Conservation (phyloP, 2,329 filamentous ascomycete species). For the Aspergillus chevalieri region DNA sequence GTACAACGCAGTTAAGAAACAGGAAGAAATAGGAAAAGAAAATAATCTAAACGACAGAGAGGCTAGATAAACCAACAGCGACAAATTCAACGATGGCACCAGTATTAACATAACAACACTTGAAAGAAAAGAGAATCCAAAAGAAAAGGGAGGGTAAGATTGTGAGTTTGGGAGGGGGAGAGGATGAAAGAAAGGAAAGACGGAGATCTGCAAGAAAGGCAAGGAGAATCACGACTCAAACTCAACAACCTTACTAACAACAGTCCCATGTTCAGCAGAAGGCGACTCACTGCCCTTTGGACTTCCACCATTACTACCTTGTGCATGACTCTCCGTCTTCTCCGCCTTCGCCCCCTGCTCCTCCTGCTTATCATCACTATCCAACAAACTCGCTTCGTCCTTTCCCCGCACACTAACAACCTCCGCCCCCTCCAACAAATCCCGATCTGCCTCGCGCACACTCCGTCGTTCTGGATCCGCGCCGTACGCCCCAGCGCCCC, state of each 20-base stretch:
- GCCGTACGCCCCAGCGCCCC: conserved; percentile 40
- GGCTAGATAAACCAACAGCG: too few species aligned
- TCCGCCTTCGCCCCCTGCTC: neutral
- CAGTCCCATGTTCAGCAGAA: conserved; percentile 7
- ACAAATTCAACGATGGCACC: too few species aligned
- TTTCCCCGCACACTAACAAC: conserved; percentile 47
- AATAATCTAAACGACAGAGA: too few species aligned
- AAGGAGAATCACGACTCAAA: conserved; percentile 24
- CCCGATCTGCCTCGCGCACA: conserved; percentile 61
- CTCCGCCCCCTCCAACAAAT: conserved; percentile 68
- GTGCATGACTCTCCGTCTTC: neutral
- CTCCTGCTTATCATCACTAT: conserved; percentile 13
- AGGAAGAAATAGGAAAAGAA: too few species aligned
- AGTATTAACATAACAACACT: too few species aligned
- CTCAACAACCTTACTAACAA: conserved; percentile 35
- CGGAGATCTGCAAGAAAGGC: conserved; percentile 1
- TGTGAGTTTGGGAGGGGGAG: neutral
- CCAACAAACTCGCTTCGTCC: conserved; percentile 25
- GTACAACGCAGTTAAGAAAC: too few species aligned
- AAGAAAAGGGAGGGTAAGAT: neutral
- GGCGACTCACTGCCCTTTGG: neutral
- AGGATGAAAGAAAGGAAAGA: neutral
- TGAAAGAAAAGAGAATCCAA: too few species aligned
- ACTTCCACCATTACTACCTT: neutral
- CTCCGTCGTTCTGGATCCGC: conserved; percentile 58